Percentiles rank a stretch among this genome's conserved stretches.
Conservation (phyloP, 768 basidiomycete genomes). For the Naganishia onofrii region DNA sequence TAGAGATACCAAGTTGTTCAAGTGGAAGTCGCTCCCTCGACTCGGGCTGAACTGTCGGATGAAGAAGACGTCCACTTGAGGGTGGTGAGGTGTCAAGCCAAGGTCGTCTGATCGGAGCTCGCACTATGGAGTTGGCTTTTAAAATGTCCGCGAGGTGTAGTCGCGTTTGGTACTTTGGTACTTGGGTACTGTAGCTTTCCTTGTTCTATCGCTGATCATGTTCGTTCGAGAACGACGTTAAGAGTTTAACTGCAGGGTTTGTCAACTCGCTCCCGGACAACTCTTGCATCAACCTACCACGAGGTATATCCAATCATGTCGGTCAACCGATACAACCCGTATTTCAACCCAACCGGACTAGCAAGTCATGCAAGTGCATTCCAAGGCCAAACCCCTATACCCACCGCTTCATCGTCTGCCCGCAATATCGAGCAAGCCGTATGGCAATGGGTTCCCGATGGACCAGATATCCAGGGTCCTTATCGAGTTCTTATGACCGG, state of each 20-base stretch:
- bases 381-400: neutral
- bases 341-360: neutral
- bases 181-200: neutral
- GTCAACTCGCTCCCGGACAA: no score
- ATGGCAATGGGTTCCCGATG: slow-evolving; percentile 28
- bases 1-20: neutral
- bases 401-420: neutral
- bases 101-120: neutral
- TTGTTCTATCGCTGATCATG: neutral
- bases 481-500: slow-evolving; percentile 29
- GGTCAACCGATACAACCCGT: slow-evolving; percentile 27
- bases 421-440: slow-evolving; percentile 11
- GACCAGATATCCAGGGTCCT: slow-evolving; percentile 9
- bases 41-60: neutral
- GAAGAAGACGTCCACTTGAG: neutral
- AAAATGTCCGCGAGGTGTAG: no score
- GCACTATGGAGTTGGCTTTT: no score
- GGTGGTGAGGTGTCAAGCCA: slow-evolving; percentile 1
- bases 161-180: no score
- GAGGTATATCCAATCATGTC: slow-evolving; percentile 11
- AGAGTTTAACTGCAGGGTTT: no score
- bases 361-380: neutral
- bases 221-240: no score
- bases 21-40: neutral
- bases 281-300: neutral